Evolutionary conservation across 371 early-diverging fungal genomes (phyloP), one percentile per base, ranked within the genome.

Genomic region (Phascolomyces articulosus): DNA sequence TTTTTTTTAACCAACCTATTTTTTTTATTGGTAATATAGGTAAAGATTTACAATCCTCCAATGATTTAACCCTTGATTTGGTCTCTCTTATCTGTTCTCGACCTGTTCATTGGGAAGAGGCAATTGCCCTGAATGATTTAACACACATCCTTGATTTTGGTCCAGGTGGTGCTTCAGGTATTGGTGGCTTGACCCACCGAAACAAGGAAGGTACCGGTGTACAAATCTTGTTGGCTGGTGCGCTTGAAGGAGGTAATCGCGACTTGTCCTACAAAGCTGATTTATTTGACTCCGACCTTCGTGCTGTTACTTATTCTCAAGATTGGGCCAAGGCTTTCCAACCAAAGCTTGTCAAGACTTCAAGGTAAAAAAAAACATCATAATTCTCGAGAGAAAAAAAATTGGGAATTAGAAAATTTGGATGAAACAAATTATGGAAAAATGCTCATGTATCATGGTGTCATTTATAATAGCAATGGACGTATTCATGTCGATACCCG

Each of bases 191-290:
- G 69, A 95, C 95, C 21, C 87, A 94, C 75, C 91, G 96, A 67
- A 96, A 96, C 86, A 94, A 93, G 87, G 95, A 96, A 69, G 97
- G 97, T 58, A 90, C 93, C n/a, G 97, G 97, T 67, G 94, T 95
- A 51, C 94, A 93, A 68, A 89, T 95, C 24, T 77, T 93, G 56
- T 82, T 93, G 41, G 93, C 91, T 29, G 90, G 90, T 66, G 87
- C 91, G 40, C 72, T 87, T 27, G 90, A 90, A 72, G 88, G 86
- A 11, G 70, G 75, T 55, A 86, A 84, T 66, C 81, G 79, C 23
- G 92, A 94, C 69, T 80, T 95, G 59, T 90, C 91, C 34, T 89
- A 93, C 84, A 92, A 93, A 82, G 83, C 91, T 24, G 90, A 88
- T 69, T 79, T 96, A 57, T 95, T 95, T 66, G 93, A 95, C 77